phyloP scores from a whole-genome alignment of 2,329 filamentous ascomycete genomes.

The Lecanicillium sp. region DNA sequence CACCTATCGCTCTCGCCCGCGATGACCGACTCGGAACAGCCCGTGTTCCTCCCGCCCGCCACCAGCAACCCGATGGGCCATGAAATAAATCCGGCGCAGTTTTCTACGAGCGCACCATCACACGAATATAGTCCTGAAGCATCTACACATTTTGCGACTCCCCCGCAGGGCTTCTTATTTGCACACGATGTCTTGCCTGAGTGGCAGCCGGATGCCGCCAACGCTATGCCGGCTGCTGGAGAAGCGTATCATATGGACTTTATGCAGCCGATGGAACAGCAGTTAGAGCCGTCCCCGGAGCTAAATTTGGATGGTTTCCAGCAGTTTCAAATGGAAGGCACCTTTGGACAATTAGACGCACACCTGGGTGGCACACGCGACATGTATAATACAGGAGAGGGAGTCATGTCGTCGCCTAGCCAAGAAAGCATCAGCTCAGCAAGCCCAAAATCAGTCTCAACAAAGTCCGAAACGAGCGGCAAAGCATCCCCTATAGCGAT shows the following conservation, averaged over 20 bases:
- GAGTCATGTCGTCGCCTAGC: slow-evolving; percentile 22
- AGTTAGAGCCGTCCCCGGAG: slow-evolving; percentile 1
- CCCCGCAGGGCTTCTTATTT: slow-evolving; percentile 32
- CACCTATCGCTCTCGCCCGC: slow-evolving; percentile 32
- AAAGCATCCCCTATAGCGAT: slow-evolving; percentile 24
- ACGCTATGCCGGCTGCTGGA: slow-evolving; percentile 10
- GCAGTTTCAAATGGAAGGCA: slow-evolving; percentile 2
- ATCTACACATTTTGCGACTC: slow-evolving; percentile 21
- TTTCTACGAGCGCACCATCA: slow-evolving; percentile 19
- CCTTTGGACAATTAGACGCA: slow-evolving; percentile 4
- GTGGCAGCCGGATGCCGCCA: slow-evolving; percentile 20
- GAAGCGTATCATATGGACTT: slow-evolving; percentile 2
- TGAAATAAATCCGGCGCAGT: slow-evolving; percentile 16
- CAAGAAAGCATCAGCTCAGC: slow-evolving; percentile 19
- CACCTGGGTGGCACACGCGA: background rate
- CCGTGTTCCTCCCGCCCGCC: slow-evolving; percentile 24
- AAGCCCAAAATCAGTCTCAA: slow-evolving; percentile 20
- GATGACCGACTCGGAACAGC: slow-evolving; percentile 29
- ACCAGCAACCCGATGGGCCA: slow-evolving; percentile 21
- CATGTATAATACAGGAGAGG: background rate
- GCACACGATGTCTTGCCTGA: slow-evolving; percentile 20
- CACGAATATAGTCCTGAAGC: background rate
- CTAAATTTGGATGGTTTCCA: background rate
- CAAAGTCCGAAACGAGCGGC: slow-evolving; percentile 19
- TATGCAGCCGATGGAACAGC: background rate